Base-by-base conservation (phyloP, 768 basidiomycete species). In the Pisolithus tinctorius region DNA sequence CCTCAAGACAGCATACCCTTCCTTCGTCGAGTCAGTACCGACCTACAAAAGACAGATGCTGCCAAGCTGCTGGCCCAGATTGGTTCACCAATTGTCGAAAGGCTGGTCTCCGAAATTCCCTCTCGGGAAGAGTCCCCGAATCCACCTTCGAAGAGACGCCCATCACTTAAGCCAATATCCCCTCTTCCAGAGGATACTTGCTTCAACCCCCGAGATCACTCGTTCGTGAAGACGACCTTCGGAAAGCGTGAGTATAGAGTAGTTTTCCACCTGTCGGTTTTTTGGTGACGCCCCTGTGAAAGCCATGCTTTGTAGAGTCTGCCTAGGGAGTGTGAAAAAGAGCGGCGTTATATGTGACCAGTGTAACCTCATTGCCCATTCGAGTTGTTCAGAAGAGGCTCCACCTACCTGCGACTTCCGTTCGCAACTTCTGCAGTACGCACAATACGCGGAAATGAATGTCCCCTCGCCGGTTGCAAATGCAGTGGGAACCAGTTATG, bases 1-100 rank as follows among this genome's bases (percentile, higher is more conserved):
- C 88, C 88, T 45, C 88, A 96, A 62, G 95, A 98, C 63, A 93
- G 90, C 62, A 89, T 97, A 34, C 95, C 95, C 9, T 96, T 96
- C 76, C 74, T 96, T 11, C 85, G 93, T 29, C 86, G 94, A 4
- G 86, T 96, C 63, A 93, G 92, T 64, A 76, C 83, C 52, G 94
- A 96, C 61, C 63, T 91, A 49, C 84, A 88, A 53, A 88, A 86
- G 67, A 73, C 80, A 17, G 87, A 89, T 45, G 75, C 72, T 41
- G 71, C 78, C 47, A 80, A 80, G 47, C 78, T 81, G 54, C 61
- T 77, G 31, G 66, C 75, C n/a, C 64, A 66, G 38, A 63, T 77
- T 49, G 72, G 73, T 50, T 34, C 47, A 10, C 54, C 52, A 1
- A 63, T 63, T 25, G 43, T 47, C 6, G 67, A 69, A 47, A 61